These are phyloP conservation scores for Trichoderma asperelloides DNA, from an alignment of 495 filamentous ascomycete genomes.

Conservation along the genomic window DNA sequence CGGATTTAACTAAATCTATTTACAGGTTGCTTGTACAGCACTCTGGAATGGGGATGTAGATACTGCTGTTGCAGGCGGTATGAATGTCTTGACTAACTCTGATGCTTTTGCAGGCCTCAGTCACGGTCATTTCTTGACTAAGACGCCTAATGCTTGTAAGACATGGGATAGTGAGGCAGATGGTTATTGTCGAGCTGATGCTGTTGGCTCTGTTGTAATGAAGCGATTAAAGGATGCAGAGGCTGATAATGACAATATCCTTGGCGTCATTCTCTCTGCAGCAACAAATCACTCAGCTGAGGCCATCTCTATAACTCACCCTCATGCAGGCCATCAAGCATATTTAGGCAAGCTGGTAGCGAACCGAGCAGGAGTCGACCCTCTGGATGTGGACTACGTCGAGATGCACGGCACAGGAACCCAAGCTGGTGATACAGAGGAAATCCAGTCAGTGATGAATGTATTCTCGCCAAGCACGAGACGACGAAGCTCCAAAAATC, in stretches of 20 bases:
- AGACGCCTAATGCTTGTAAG: slow-evolving; percentile 14
- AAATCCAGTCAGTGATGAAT: slow-evolving; percentile 70
- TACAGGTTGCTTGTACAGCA: slow-evolving; percentile 36
- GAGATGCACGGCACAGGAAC: slow-evolving; percentile 91
- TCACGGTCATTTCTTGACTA: not conserved
- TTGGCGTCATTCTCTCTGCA: slow-evolving; percentile 56
- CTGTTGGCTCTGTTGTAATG: slow-evolving; percentile 59
- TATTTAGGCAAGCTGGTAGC: slow-evolving; percentile 57
- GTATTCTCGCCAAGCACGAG: slow-evolving; percentile 61
- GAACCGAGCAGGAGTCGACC: slow-evolving; percentile 61
- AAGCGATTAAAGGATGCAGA: slow-evolving; percentile 69
- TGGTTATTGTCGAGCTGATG: slow-evolving; percentile 71
- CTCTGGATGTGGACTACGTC: slow-evolving; percentile 68
- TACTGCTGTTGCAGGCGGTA: slow-evolving; percentile 13
- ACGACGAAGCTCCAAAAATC: slow-evolving; percentile 52
- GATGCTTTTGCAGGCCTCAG: not conserved
- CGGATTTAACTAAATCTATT: too few relatives aligned
- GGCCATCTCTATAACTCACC: slow-evolving; percentile 73
- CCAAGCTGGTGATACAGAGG: slow-evolving; percentile 69
- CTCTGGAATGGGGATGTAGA: slow-evolving; percentile 36
- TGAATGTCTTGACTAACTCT: not conserved
- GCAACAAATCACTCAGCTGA: slow-evolving; percentile 71
- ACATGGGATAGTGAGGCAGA: slow-evolving; percentile 39
- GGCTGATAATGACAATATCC: slow-evolving; percentile 62
- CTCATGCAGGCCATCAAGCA: slow-evolving; percentile 65